Evolutionary conservation across 2,329 filamentous ascomycete species (phyloP).

Genomic region (Beauveria asiatica): DNA sequence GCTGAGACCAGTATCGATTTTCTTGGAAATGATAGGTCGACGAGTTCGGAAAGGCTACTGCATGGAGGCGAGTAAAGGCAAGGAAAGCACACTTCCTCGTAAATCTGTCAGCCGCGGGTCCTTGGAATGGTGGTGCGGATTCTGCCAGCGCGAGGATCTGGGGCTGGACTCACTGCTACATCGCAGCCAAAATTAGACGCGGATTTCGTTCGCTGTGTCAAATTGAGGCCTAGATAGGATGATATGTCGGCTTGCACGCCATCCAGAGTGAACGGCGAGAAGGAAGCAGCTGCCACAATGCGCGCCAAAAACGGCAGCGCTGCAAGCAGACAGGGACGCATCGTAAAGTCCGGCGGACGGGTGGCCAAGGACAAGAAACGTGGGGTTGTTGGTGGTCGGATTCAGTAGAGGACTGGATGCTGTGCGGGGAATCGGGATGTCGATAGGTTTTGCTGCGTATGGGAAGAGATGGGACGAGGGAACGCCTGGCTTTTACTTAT

Average conservation of each 20-base stretch:
- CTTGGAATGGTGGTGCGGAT: background rate
- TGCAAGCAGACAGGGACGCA: background rate
- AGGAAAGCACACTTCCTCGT: slow-evolving; percentile 17
- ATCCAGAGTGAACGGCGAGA: slow-evolving; percentile 1
- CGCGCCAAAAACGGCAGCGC: background rate
- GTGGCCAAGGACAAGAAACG: background rate
- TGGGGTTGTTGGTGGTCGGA: background rate
- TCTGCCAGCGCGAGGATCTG: background rate
- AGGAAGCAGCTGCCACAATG: background rate
- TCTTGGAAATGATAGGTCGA: slow-evolving; percentile 14
- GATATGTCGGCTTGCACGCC: background rate
- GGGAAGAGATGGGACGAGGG: background rate
- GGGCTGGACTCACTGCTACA: slow-evolving; percentile 5
- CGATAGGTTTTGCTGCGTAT: background rate
- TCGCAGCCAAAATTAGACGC: slow-evolving; percentile 4
- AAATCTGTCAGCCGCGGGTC: background rate
- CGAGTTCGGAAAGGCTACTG: slow-evolving; percentile 14
- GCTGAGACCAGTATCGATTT: slow-evolving; percentile 19
- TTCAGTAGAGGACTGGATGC: background rate
- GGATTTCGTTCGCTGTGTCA: background rate
- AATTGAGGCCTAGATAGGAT: background rate
- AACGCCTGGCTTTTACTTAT: background rate
- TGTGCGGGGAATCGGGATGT: background rate
- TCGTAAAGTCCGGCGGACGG: background rate
- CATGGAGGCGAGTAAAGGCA: slow-evolving; percentile 10